These are phyloP conservation scores for Skeletonema menzelii DNA, from an alignment of 108 stramenopile genomes.

Conservation along the genomic window DNA sequence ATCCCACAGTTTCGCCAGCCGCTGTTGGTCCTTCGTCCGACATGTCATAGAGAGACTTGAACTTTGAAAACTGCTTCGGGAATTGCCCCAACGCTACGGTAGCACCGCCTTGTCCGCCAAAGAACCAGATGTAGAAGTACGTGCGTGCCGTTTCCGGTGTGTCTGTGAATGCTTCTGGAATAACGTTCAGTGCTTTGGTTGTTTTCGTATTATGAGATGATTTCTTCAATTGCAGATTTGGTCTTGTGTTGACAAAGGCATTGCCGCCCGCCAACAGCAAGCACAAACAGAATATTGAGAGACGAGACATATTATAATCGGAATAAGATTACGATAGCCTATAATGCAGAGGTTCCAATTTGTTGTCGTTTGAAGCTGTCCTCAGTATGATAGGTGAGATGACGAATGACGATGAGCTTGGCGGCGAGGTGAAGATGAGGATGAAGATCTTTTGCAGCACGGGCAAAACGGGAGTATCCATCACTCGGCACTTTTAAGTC, in stretches of 20 bases:
- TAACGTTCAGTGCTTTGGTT: conserved; percentile 7
- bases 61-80: conserved; percentile 55
- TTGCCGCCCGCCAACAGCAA: neutral
- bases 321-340: no score
- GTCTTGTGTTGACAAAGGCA: neutral
- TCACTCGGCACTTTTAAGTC: neutral
- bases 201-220: neutral
- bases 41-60: conserved; percentile 44
- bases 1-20: conserved; percentile 53
- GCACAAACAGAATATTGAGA: neutral
- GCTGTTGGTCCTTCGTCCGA: conserved; percentile 47
- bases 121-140: conserved; percentile 62
- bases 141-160: conserved; percentile 23
- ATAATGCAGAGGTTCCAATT: no score
- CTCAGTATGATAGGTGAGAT: no score
- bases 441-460: neutral
- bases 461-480: no score
- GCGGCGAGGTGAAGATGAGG: no score
- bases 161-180: conserved; percentile 28
- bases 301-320: neutral
- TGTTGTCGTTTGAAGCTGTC: no score
- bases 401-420: no score
- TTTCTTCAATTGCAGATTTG: neutral
- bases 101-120: conserved; percentile 68
- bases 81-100: conserved; percentile 62